phyloP scores from a whole-genome alignment of 805 yeast genomes.

The Yarrowia phangngaensis region DNA sequence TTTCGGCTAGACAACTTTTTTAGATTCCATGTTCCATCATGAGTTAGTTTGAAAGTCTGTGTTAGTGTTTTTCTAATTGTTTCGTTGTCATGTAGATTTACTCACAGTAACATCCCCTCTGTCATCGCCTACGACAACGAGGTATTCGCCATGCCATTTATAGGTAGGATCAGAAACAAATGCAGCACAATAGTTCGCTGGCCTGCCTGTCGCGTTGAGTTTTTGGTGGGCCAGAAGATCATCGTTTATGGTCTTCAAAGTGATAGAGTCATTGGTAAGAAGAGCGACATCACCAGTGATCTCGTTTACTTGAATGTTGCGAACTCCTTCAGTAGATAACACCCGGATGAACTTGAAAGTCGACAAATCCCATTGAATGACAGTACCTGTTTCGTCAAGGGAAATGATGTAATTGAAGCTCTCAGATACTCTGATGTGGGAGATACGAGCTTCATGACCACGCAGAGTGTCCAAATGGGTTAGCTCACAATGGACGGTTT shows the following conservation, averaged over 20 bases:
- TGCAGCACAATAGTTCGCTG: conserved; percentile 22
- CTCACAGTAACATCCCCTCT: conserved; percentile 21
- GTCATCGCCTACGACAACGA: conserved; percentile 15
- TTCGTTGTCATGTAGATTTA: not conserved
- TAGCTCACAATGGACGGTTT: conserved; percentile 5
- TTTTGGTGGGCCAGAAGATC: conserved; percentile 6
- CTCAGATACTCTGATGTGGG: conserved; percentile 8
- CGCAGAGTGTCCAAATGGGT: conserved; percentile 17
- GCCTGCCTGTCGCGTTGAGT: conserved; percentile 17
- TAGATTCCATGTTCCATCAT: conserved; percentile 12
- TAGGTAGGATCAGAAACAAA: conserved; percentile 19
- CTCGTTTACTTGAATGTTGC: conserved; percentile 12
- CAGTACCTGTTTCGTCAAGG: conserved; percentile 11
- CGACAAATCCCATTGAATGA: conserved; percentile 21
- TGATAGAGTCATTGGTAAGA: conserved; percentile 7
- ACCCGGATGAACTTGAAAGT: conserved; percentile 18
- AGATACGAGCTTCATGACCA: conserved; percentile 17
- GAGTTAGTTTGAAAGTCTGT: conserved; percentile 24
- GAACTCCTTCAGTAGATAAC: conserved; percentile 9
- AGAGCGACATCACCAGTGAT: conserved; percentile 15
- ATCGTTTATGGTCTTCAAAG: conserved; percentile 15
- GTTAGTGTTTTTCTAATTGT: not conserved
- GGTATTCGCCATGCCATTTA: conserved; percentile 19
- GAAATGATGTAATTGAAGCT: conserved; percentile 19
- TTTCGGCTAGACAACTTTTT: conserved; percentile 10